Evolutionary conservation across 2,329 filamentous ascomycete genomes (phyloP).

Genomic region (Ascochyta viciae-villosae): DNA sequence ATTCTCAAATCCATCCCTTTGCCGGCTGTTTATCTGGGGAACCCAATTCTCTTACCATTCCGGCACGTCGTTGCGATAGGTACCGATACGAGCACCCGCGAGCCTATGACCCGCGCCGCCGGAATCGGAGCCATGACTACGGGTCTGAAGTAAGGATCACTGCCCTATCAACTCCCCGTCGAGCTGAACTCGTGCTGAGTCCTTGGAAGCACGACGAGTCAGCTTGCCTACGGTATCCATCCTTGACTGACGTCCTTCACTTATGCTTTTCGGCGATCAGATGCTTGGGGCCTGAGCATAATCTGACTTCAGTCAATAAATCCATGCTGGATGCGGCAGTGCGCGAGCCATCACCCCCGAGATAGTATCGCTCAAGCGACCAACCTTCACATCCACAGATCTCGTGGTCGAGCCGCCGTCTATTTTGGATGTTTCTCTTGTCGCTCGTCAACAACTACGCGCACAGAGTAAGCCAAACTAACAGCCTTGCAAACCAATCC

Average conservation of each 20-base stretch:
- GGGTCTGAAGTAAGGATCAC: constrained; percentile 30
- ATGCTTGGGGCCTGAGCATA: constrained; percentile 11
- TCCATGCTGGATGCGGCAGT: no score
- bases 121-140: constrained; percentile 39
- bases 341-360: no score
- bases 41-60: constrained; percentile 26
- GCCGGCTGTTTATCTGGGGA: constrained; percentile 29
- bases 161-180: constrained; percentile 26
- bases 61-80: constrained; percentile 23
- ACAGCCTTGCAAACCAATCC: no score
- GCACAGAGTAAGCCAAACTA: no score
- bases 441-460: no score
- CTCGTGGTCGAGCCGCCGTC: no score
- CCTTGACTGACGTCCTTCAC: constrained; percentile 14
- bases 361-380: no score
- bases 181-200: constrained; percentile 8
- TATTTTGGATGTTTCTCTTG: no score
- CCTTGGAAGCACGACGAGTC: constrained; percentile 20
- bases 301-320: constrained; percentile 1
- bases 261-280: constrained; percentile 13
- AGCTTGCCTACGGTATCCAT: constrained; percentile 13
- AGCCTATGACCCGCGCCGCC: constrained; percentile 31
- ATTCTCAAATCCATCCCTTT: background rate
- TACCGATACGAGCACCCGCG: constrained; percentile 21
- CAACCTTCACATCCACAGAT: no score